Base-by-base conservation (phyloP, 257 asterid genomes). In the Solanum sitiens region DNA sequence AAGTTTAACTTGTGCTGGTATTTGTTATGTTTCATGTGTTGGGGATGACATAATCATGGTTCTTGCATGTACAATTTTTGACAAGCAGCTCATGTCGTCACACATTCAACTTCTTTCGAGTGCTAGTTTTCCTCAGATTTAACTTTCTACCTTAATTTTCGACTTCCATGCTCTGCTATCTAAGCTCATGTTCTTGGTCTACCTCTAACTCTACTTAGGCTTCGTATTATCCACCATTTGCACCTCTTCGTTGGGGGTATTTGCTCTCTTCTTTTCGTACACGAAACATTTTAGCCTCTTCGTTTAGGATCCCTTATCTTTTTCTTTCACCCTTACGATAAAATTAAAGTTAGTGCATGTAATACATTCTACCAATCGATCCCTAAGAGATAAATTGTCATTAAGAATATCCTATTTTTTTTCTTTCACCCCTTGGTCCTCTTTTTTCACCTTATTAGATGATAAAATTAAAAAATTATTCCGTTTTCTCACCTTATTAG, bases 21-120 rank as follows among this genome's bases (percentile, higher is more conserved):
- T 79, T 27, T 76, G 39, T 42, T 23, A 27, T 61, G 86, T 42
- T 84, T 87, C 93, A 91, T 90, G 92, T 88, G 13, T 33, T 74
- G 61, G 67, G 91, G 65, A 88, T 91, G 93, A 85, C 84, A 65
- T 86, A 71, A 83, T 61, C 93, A 92, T 53, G 91, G 75, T 77
- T 86, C 86, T 88, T 86, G 92, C 92, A 86, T 92, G 94, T 23
- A 4, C 35, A 56, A 87, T 27, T 27, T 61, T 53, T 21, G 74
- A 1, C 40, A n/a, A 40, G 86, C 88, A 87, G 83, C 50, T 86
- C 84, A 87, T 90, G 86, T 59, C 87, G 87, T 63, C 63, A 30
- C 89, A 65, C 9, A 86, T 56, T 61, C 42, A 45, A 71, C 75
- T 75, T 83, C 91, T 89, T 27, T 67, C 33, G 30, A 37, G 2